These are phyloP conservation scores for Alliaria petiolata DNA, from an alignment of 345 rosid species.

Conservation along the genomic window DNA sequence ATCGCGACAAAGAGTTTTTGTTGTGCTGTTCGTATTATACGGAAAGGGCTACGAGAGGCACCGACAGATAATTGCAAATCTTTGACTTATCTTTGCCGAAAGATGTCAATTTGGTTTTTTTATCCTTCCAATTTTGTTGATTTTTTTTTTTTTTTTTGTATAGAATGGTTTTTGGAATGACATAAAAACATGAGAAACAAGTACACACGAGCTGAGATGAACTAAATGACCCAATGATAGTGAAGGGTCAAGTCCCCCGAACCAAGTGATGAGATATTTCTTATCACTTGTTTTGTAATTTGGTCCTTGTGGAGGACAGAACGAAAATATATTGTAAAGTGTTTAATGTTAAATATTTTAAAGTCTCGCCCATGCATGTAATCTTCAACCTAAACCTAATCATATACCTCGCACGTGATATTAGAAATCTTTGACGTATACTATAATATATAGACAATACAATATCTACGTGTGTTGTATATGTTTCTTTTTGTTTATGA, in stretches of 20 bases:
- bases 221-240: slow-evolving; percentile 7
- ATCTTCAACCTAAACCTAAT: slow-evolving; percentile 13
- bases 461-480: not conserved
- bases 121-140: not conserved
- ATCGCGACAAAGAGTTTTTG: slow-evolving; percentile 17
- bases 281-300: not conserved
- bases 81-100: slow-evolving; percentile 43
- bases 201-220: not conserved
- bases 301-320: not conserved
- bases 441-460: not conserved
- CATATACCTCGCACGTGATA: slow-evolving; percentile 28
- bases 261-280: slow-evolving; percentile 9
- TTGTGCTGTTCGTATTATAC: slow-evolving; percentile 12
- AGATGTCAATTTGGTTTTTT: slow-evolving; percentile 8
- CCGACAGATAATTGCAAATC: slow-evolving; percentile 49
- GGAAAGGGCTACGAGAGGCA: slow-evolving; percentile 47
- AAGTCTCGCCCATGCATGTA: slow-evolving; percentile 22
- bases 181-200: not conserved
- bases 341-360: not conserved
- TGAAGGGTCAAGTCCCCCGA: slow-evolving; percentile 1
- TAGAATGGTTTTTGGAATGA: not conserved
- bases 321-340: not conserved
- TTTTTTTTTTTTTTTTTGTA: too few relatives aligned
- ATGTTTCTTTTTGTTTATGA: not conserved
- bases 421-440: slow-evolving; percentile 4